Conservation (phyloP, 1,284 basidiomycete species). For the Cutaneotrichosporon cutaneum region DNA sequence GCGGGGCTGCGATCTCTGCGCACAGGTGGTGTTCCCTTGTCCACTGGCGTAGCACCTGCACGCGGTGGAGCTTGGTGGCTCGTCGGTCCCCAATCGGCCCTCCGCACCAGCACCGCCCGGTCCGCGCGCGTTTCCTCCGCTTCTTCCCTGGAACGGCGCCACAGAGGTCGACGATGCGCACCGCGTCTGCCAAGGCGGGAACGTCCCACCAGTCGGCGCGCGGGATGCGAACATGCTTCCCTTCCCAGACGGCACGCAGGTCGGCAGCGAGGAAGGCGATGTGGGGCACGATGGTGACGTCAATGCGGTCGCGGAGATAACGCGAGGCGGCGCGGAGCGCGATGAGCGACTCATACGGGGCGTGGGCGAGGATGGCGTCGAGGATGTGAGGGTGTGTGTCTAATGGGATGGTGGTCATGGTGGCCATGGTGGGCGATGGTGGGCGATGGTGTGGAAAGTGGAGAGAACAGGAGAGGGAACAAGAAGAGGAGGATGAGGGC, state of each 20-base stretch:
- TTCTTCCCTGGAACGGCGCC: too few relatives aligned
- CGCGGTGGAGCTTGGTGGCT: not conserved
- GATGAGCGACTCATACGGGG: constrained; percentile 6
- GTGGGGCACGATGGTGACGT: not conserved
- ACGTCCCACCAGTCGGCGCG: not conserved
- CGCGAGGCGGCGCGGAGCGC: constrained; percentile 6
- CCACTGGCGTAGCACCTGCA: not conserved
- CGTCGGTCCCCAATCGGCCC: not conserved
- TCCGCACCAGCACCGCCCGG: not conserved
- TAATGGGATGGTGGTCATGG: constrained; percentile 1
- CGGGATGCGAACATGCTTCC: not conserved
- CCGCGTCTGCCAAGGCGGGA: not conserved
- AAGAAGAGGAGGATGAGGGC: too few relatives aligned
- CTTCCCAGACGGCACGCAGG: not conserved
- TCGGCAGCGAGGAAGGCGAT: not conserved
- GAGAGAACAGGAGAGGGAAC: not conserved
- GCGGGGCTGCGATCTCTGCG: not conserved
- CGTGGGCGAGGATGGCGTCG: constrained; percentile 6
- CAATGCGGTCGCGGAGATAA: not conserved
- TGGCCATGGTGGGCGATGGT: not conserved
- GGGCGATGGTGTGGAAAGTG: too few relatives aligned
- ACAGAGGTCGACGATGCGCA: not conserved
- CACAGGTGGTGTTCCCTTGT: not conserved
- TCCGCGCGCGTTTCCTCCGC: too few relatives aligned
- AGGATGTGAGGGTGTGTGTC: constrained; percentile 15